These are phyloP conservation scores for Euphorbia celastroides DNA, from an alignment of 441 rosid species.

Conservation along the genomic window DNA sequence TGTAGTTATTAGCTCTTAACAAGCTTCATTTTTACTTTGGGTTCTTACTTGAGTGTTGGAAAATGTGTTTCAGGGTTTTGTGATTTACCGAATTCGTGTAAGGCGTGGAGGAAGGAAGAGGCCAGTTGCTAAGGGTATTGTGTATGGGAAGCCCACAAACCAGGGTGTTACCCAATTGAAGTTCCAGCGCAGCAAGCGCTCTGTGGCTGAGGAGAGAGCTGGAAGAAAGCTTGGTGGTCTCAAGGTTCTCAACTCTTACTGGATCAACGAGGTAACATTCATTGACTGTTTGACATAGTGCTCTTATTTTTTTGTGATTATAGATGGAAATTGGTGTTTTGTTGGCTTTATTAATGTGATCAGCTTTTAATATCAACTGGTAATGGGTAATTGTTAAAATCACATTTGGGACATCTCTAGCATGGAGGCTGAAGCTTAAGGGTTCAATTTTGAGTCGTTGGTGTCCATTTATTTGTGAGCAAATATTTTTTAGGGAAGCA, in stretches of 20 bases:
- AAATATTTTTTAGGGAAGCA: too few species aligned
- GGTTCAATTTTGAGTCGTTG: neutral
- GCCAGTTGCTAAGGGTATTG: constrained; percentile 93
- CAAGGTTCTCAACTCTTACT: constrained; percentile 83
- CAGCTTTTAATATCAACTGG: too few species aligned
- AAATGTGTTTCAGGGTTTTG: constrained; percentile 53
- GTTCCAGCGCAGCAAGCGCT: constrained; percentile 93
- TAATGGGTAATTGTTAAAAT: neutral
- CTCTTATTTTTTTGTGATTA: neutral
- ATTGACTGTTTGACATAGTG: neutral
- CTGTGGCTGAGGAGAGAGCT: constrained; percentile 97
- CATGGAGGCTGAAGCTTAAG: neutral
- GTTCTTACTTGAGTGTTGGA: neutral
- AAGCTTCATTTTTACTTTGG: neutral
- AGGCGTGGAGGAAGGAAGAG: constrained; percentile 96
- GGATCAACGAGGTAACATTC: constrained; percentile 66
- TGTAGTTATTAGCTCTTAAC: neutral
- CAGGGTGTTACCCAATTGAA: constrained; percentile 98
- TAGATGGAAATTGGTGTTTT: neutral
- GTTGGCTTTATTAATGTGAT: neutral
- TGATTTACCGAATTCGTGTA: constrained; percentile 77
- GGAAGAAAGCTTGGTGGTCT: constrained; percentile 92
- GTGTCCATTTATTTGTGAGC: too few species aligned
- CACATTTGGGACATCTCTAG: neutral
- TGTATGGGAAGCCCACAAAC: constrained; percentile 94